Evolutionary conservation across 2,329 filamentous ascomycete species (phyloP), one percentile per base, ranked within the genome.

Genomic region (Fulvia fulva): DNA sequence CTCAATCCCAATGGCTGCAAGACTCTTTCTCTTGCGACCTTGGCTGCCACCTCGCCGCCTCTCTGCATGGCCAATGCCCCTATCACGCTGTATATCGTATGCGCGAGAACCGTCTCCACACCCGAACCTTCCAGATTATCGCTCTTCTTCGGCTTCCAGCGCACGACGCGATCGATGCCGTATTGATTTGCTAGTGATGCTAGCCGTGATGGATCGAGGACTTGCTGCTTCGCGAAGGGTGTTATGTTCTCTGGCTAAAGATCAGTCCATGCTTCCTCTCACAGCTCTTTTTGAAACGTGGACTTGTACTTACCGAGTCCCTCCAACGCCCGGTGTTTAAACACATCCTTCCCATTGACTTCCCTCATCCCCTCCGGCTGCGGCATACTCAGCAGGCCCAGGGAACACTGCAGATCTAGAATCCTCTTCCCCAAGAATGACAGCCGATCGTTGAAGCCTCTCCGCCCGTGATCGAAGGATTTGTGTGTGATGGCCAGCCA

Each of bases 401-500:
- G 76, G 55, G 85, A 87, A 58, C 82, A 80, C 71, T 90, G 86
- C 46, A 88, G 75, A 68, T 85, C 80, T 50, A 87, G 76, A 67
- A 87, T 82, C 43, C 84, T 80, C 73, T 85, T 85, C 59, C 87
- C 93, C 55, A 96, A 79, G 70, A 90, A 91, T n/a, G 91, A 90
- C 74, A 99, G 79, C 62, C 90, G 85, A 70, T 97, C 93, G 74
- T 99, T 99, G 78, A 93, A 96, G 0, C 93, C 93, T 80, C 92
- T 87, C 70, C 91, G 82, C 53, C 92, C 94, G 71, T 97, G 91
- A 73, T 99, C 93, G 71, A 96, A 97, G 76, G 91, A 97, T 83
- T 97, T 97, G 76, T 97, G 94, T 65, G 94, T 99, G 56, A 99
- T 85, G 28, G 92, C 92, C 70, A 97, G 79, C 94, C 94, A 99